Evolutionary conservation across 208 protist species (phyloP).

Genomic region (Trypanosoma grayi): DNA sequence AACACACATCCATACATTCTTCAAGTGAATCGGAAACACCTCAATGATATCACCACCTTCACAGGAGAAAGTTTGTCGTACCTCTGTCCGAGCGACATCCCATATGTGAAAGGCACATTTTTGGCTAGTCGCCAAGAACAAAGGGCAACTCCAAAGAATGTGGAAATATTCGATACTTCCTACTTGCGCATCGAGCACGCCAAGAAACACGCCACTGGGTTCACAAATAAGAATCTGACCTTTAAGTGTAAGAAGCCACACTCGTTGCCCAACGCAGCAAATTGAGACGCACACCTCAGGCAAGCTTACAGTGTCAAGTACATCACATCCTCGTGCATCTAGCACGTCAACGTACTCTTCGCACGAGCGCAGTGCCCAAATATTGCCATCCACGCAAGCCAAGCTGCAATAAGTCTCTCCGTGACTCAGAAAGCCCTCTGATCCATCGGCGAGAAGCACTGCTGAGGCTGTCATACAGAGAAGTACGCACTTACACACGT

Average conservation of each 20-base stretch:
- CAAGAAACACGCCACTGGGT: slow-evolving; percentile 12
- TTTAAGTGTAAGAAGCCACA: slow-evolving; percentile 11
- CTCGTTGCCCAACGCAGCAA: background rate
- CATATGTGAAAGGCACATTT: slow-evolving; percentile 15
- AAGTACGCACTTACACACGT: slow-evolving; percentile 21
- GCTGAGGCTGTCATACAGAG: slow-evolving; percentile 3
- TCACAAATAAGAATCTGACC: slow-evolving; percentile 15
- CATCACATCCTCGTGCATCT: slow-evolving; percentile 7
- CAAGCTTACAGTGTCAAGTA: slow-evolving; percentile 15
- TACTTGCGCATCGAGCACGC: slow-evolving; percentile 5
- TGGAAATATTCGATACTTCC: background rate
- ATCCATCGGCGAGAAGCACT: slow-evolving; percentile 20
- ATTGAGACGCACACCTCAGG: slow-evolving; percentile 7
- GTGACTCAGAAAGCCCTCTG: slow-evolving; percentile 1
- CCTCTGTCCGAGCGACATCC: background rate
- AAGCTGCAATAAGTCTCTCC: slow-evolving; percentile 10
- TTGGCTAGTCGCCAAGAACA: slow-evolving; percentile 21
- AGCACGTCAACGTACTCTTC: slow-evolving; percentile 15
- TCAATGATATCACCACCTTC: slow-evolving; percentile 2
- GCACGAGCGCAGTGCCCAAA: slow-evolving; percentile 20
- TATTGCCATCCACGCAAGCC: background rate
- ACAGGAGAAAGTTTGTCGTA: slow-evolving; percentile 6
- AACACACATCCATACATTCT: background rate
- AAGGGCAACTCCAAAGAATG: slow-evolving; percentile 6
- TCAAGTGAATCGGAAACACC: background rate